Base-by-base conservation (phyloP, 2,329 filamentous ascomycete species). In the Arthrocladium fulminans region DNA sequence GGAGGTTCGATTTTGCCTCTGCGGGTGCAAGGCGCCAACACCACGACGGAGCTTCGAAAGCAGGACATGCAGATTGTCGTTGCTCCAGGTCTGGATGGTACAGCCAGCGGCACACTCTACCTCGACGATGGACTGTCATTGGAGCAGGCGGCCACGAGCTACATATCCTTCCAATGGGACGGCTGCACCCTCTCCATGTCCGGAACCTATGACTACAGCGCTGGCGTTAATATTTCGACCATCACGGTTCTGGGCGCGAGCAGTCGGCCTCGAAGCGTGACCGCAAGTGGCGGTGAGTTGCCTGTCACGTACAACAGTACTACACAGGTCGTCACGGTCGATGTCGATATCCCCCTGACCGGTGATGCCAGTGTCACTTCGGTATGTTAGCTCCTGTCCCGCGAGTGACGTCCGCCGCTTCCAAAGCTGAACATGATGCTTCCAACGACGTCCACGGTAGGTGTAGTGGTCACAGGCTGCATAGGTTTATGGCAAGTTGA, bases 101-200 rank as follows among this genome's bases (percentile, higher is more conserved):
- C 68, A 5, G 87, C 87, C 0, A 63, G 61, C 1, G 87, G 87
- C 0, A 70, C 73, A 45, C 69, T 92, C 49, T 92, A 89, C 62
- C 67, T 92, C 3, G 87, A 92, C 56, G 86, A 94, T 52, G 87
- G 87, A 7, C 79, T 81, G 50, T 80, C 75, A 22, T 57, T 89
- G 43, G 67, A 76, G 50, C 84, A 85, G 63, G 53, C 66, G 2
- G 62, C 58, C 1, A 77, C 72, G n/a, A 78, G 73, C 5, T 67
- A 77, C 48, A 71, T 88, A 45, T 63, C 67, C 12, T 85, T 89
- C 56, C 57, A 61, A 7, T 89, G 79, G 60, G 45, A 72, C 39
- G 61, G 72, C 2, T 75, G 76, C 27, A 65, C 67, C 48, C 70
- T 85, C 20, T 65, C 56, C 0, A 65, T 74, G 29, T 67, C 64